Percentiles rank a stretch among this genome's conserved stretches.
phyloP scores from a whole-genome alignment of 1,139 yeast species.

The Taiozyma sp. region DNA sequence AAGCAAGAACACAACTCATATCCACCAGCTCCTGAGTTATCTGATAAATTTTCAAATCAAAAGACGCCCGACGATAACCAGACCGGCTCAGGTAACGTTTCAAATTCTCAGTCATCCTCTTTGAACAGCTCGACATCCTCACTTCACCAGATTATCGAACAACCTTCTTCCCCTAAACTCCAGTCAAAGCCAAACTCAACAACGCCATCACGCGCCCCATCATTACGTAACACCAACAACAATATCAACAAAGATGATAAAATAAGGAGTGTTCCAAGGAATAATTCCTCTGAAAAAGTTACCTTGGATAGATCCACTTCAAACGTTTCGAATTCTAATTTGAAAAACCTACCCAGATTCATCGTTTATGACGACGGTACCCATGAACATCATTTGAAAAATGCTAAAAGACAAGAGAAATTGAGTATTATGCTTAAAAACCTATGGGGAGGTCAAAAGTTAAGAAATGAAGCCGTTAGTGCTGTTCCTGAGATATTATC shows the following conservation, averaged over 20 bases:
- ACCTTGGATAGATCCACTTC: constrained; percentile 18
- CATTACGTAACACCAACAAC: constrained; percentile 3
- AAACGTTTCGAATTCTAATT: constrained; percentile 11
- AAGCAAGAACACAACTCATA: not conserved
- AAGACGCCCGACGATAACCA: not conserved
- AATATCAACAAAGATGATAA: constrained; percentile 3
- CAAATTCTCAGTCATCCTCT: constrained; percentile 6
- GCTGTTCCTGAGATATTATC: constrained; percentile 70
- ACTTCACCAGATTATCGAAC: constrained; percentile 10
- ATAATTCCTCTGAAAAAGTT: not conserved
- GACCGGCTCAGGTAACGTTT: not conserved
- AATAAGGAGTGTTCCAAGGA: not conserved
- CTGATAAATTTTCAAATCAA: not conserved
- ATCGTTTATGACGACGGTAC: constrained; percentile 53
- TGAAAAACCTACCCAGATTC: constrained; percentile 32
- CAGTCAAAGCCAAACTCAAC: constrained; percentile 6
- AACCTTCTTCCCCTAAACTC: constrained; percentile 4
- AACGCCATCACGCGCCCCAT: constrained; percentile 10
- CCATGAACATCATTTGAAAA: constrained; percentile 75
- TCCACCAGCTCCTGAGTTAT: not conserved
- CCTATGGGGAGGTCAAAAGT: constrained; percentile 72
- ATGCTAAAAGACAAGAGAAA: constrained; percentile 84
- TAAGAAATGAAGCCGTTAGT: constrained; percentile 74
- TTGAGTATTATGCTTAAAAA: constrained; percentile 83
- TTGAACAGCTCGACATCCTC: constrained; percentile 14